Evolutionary conservation across 257 asterid genomes (phyloP), one percentile per base, ranked within the genome.

Genomic region (Osmanthus fragrans): DNA sequence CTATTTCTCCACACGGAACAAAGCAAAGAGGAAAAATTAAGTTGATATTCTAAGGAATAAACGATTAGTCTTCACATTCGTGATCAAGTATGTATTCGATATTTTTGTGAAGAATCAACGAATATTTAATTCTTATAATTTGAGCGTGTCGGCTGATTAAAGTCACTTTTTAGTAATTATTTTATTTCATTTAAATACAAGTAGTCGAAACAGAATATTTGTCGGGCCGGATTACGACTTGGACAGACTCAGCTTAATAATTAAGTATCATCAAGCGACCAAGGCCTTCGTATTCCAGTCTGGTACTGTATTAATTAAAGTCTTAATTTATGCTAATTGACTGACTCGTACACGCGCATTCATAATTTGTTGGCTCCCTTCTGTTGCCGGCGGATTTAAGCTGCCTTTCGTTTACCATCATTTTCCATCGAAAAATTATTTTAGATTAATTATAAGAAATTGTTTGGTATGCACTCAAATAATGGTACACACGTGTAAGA

Each of bases 151-250:
- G 74, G 87, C 82, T 77, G 49, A 88, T 88, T 78, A 76, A 80
- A 79, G 88, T 66, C 81, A 70, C 85, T 73, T 54, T 54, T 72
- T 16, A 29, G 27, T 75, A 74, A 80, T 79, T 65, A 47, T 77
- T 58, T 73, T 47, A 70, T 70, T 73, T 32, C 67, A 25, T 63
- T 63, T 63, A 9, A 25, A 63, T 63, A 5, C 9, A 47, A 79
- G 74, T 85, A 7, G 85, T 78, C 83, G 16, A 76, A 77, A 88
- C 69, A 73, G 90, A 85, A 90, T 90, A 84, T 82, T 82, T 80
- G 87, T 85, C 87, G 91, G 91, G 3, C 34, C 25, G 8, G 30
- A 63, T 25, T 60, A 60, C 33, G 18, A 60, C 33, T 60, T 60
- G 23, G 32, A 60, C 2, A 60, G 32, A 16, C 68, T 60, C 3